Base-by-base conservation (phyloP, 2,329 filamentous ascomycete genomes). In the Arthrocladium fulminans region DNA sequence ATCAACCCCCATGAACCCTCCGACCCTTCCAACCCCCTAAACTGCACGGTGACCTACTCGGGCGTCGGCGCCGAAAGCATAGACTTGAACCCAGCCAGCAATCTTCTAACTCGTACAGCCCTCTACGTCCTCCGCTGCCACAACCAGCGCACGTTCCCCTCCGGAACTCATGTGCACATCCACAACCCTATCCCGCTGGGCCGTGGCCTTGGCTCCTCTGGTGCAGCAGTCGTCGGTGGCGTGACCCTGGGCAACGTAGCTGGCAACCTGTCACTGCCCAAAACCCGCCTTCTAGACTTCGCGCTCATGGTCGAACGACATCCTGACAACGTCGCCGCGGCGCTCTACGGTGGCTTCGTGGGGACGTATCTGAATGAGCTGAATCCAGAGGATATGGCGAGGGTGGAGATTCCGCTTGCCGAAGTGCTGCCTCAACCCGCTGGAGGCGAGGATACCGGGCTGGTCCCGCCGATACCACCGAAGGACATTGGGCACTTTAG, bases 311-410 rank as follows among this genome's bases (percentile, higher is more conserved):
- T 59, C 67, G 65, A 95, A 68, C 81, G 88, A 55, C 88, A 95
- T 66, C 88, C 88, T 9, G 88, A 95, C 69, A 95, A 95, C 63
- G 88, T 98, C 45, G 92, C 89, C 50, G 92, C 92, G 12, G 89
- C 92, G 6, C 79, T 97, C 29, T 97, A 94, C 61, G 92, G 92
- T 57, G 92, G 92, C 25, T 97, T 98, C 58, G 88, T 98, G 22
- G 92, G 92, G 52, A 96, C 90, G 15, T 97, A 97, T 64, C 78
- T 97, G 52, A 94, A 94, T 70, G 90, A 94, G 51, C 76, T 97
- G 56, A 81, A 86, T 57, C 86, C 88, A 2, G 87, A 88, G 66
- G 90, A 97, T 61, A 83, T 88, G 52, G 87, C 88, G 53, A 80
- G 92, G 54, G 88, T 84, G 57, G 92, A 97, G 68, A 95, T 98